Evolutionary conservation across 331 rosid species (phyloP), one percentile per base, ranked within the genome.

Genomic region (Malus hybrid): DNA sequence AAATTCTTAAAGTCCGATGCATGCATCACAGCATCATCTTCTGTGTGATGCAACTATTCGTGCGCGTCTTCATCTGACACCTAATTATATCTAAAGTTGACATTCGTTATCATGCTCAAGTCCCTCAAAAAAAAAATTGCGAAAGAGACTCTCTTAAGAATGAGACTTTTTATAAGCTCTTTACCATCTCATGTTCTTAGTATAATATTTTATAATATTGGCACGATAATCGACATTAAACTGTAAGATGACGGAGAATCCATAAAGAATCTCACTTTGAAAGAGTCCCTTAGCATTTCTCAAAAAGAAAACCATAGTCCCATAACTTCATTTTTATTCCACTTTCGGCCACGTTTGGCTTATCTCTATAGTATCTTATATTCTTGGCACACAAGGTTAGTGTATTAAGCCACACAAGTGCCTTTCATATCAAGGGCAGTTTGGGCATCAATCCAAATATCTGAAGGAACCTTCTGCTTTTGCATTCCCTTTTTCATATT

Each of bases 301-400:
- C 28, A 3, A 4, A 16, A 16, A 61, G n/a, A 14, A 52, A 32
- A 9, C 10, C 64, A 57, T 4, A 3, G 64, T 57, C 28, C 29
- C 64, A 7, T 57, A 52, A 52, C 57, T 52, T 52, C 9, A 16
- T 15, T 52, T 52, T 52, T 77, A 70, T 74, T 75, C 83, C 24
- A 80, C 91, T 76, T 81, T 78, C 69, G 82, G 82, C 85, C 36
- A 46, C 69, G 74, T 81, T 77, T 80, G 90, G 85, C 85, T 89
- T 81, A 86, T 91, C 90, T 82, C 52, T 55, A 46, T 62, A 74
- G 78, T 80, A 61, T 52, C 76, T 16, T 28, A 75, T 87, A 91
- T 84, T 91, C 92, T 81, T 68, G 27, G 82, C 79, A 77, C 88
- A 75, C 68, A 22, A 80, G 48, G 16, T 39, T 70, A 71, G 63